A percentile compares a stretch with the other conserved stretches of the same genome.
phyloP scores from a whole-genome alignment of 768 basidiomycete species.

The Lentinula raphanica region DNA sequence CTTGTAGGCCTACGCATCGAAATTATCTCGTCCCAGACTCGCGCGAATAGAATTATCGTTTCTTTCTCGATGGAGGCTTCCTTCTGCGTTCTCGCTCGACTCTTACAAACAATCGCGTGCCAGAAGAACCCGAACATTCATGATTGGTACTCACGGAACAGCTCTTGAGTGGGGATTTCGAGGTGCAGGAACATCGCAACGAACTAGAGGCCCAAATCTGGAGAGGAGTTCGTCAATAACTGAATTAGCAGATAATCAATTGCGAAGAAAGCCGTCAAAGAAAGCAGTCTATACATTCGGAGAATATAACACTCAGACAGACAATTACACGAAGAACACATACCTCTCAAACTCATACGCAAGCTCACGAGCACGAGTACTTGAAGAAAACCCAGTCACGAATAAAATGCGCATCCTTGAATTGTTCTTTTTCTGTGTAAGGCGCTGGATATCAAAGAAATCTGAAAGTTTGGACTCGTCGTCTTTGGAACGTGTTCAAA shows the following conservation, averaged over 20 bases:
- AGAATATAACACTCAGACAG: neutral
- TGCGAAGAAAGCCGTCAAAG: neutral
- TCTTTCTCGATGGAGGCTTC: neutral
- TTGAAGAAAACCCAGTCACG: slow-evolving; percentile 79
- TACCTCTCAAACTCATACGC: slow-evolving; percentile 87
- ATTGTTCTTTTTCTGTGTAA: neutral
- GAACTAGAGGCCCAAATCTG: slow-evolving; percentile 78
- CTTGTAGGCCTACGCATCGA: neutral
- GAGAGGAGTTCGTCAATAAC: slow-evolving; percentile 4
- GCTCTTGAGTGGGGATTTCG: slow-evolving; percentile 69
- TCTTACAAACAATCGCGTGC: slow-evolving; percentile 6
- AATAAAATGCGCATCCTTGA: slow-evolving; percentile 72
- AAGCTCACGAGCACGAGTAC: slow-evolving; percentile 78
- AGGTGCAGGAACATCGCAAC: slow-evolving; percentile 87
- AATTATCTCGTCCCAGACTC: neutral
- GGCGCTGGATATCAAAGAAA: neutral
- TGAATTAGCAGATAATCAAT: neutral
- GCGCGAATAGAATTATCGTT: neutral
- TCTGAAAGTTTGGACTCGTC: no score
- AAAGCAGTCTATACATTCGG: slow-evolving; percentile 4
- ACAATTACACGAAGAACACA: slow-evolving; percentile 12
- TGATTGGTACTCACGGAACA: slow-evolving; percentile 69
- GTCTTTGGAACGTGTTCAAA: no score
- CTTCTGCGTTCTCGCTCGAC: neutral
- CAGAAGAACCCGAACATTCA: slow-evolving; percentile 13